A percentile compares a stretch with the other conserved stretches of the same genome.
Evolutionary conservation across 75 land plant genomes (phyloP).

Genomic region (Picea sitchensis): DNA sequence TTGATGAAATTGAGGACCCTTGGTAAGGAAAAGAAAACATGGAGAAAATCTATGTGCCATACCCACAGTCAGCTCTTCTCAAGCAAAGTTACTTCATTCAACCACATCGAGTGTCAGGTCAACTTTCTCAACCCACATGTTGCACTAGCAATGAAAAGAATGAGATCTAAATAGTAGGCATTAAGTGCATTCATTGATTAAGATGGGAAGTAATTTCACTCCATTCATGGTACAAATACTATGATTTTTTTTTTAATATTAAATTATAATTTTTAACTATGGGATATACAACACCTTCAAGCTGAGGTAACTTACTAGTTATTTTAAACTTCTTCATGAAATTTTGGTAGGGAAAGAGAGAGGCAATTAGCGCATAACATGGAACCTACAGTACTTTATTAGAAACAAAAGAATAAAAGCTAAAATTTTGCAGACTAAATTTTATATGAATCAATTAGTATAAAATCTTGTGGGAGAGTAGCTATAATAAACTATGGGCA

Average conservation of each 20-base stretch:
- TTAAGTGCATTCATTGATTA: not conserved
- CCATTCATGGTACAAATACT: not conserved
- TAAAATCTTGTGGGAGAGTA: not conserved
- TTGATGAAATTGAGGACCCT: slow-evolving; percentile 67
- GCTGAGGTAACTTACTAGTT: not conserved
- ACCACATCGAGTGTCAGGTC: not conserved
- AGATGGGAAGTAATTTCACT: not conserved
- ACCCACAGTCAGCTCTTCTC: not conserved
- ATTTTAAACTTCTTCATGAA: not conserved
- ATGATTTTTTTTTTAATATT: not conserved
- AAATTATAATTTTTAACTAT: no score
- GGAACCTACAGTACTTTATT: not conserved
- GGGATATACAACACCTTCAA: not conserved
- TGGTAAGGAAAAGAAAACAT: slow-evolving; percentile 67
- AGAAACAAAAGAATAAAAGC: not conserved
- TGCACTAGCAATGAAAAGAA: slow-evolving; percentile 1
- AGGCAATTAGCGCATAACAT: not conserved
- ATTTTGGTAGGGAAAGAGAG: not conserved
- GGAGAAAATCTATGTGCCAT: slow-evolving; percentile 46
- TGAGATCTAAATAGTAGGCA: not conserved
- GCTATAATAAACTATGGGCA: not conserved
- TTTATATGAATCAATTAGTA: not conserved
- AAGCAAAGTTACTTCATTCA: slow-evolving; percentile 1
- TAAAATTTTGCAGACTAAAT: not conserved
- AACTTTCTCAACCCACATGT: slow-evolving; percentile 2